Evolutionary conservation across 768 basidiomycete genomes (phyloP).

Genomic region (Tephrocybe rancida): DNA sequence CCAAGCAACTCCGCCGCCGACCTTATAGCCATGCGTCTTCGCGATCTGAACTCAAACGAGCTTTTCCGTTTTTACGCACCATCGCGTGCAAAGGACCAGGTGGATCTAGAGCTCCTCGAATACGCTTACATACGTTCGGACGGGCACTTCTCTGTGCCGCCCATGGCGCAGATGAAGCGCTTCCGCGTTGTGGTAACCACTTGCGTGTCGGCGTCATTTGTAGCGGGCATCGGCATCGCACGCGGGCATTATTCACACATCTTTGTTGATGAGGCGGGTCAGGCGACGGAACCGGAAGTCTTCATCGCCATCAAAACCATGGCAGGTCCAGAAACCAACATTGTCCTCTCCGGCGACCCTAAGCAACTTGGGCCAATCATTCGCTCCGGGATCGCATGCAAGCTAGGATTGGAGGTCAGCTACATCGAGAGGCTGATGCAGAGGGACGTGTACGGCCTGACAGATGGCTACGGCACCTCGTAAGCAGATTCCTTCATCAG

Average conservation of each 20-base stretch:
- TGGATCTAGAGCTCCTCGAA: slow-evolving; percentile 43
- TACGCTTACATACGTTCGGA: slow-evolving; percentile 36
- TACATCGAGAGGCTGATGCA: slow-evolving; percentile 65
- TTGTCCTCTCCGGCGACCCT: slow-evolving; percentile 70
- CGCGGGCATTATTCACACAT: slow-evolving; percentile 69
- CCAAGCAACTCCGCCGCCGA: slow-evolving; percentile 72
- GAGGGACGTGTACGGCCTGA: slow-evolving; percentile 39
- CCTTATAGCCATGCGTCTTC: slow-evolving; percentile 51
- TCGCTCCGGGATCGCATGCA: slow-evolving; percentile 54
- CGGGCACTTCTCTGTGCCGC: slow-evolving; percentile 46
- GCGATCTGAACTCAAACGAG: slow-evolving; percentile 29
- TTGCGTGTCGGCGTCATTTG: slow-evolving; percentile 62
- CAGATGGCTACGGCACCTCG: slow-evolving; percentile 30
- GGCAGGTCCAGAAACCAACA: slow-evolving; percentile 51
- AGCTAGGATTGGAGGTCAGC: slow-evolving; percentile 59
- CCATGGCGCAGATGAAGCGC: slow-evolving; percentile 34
- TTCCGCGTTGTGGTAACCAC: slow-evolving; percentile 66
- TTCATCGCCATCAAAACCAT: slow-evolving; percentile 66
- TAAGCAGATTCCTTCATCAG: slow-evolving; percentile 12
- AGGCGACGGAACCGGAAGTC: slow-evolving; percentile 70
- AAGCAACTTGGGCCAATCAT: slow-evolving; percentile 75
- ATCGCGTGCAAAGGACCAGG: slow-evolving; percentile 43
- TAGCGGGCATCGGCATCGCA: slow-evolving; percentile 55
- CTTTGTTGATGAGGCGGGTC: slow-evolving; percentile 73
- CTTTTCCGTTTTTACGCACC: slow-evolving; percentile 62